These are phyloP conservation scores for Skeletonema tropicum DNA, from an alignment of 108 stramenopile genomes.

Conservation along the genomic window DNA sequence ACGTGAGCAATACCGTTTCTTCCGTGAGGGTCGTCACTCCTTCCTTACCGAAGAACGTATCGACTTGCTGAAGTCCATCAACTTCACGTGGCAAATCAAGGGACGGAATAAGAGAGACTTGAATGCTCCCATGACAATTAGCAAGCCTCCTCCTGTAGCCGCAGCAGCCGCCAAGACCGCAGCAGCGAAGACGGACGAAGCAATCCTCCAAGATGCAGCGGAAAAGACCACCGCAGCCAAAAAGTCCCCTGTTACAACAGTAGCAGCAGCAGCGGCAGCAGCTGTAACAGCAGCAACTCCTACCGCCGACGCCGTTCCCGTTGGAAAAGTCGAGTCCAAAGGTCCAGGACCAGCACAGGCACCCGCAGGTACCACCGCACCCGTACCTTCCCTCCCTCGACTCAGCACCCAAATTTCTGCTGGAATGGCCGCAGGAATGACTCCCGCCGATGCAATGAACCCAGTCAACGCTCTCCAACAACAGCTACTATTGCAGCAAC, in stretches of 20 bases:
- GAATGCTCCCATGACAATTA: neutral
- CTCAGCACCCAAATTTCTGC: neutral
- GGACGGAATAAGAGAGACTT: slow-evolving; percentile 27
- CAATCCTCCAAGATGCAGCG: neutral
- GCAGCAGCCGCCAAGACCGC: neutral
- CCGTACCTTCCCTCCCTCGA: neutral
- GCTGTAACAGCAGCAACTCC: neutral
- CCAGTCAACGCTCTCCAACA: neutral
- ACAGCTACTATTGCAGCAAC: neutral
- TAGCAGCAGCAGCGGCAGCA: neutral
- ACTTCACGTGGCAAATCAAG: slow-evolving; percentile 69
- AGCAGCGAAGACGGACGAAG: neutral
- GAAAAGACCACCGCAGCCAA: neutral
- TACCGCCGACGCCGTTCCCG: neutral
- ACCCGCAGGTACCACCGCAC: neutral
- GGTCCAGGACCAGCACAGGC: neutral
- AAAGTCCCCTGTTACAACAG: neutral
- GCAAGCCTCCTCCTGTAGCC: neutral
- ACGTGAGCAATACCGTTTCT: slow-evolving; percentile 67
- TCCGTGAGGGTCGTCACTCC: slow-evolving; percentile 66
- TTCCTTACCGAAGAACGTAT: slow-evolving; percentile 80
- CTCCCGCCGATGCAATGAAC: neutral
- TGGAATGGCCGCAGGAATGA: neutral
- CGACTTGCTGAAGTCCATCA: slow-evolving; percentile 62
- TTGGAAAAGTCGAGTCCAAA: neutral